Evolutionary conservation across 192 early-diverging fungal species (phyloP).

Genomic region (Jimgerdemannia flammicorona): DNA sequence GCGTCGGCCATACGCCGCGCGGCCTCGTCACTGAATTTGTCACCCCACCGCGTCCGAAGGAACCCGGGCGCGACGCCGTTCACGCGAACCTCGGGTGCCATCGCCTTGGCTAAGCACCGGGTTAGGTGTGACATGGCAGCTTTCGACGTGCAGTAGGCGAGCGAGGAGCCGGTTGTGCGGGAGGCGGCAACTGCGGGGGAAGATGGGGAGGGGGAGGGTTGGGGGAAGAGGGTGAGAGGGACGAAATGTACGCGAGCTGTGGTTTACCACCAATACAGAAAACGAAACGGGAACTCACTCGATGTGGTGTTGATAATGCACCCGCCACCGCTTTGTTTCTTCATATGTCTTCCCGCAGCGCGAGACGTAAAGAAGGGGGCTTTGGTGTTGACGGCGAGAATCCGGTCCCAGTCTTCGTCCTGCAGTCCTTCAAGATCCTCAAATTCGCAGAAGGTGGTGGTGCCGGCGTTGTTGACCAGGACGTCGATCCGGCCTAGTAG

Average conservation of each 20-base stretch:
- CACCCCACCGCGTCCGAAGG: conserved; percentile 14
- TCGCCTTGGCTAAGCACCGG: conserved; percentile 5
- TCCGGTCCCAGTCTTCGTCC: conserved; percentile 16
- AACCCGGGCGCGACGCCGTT: conserved; percentile 18
- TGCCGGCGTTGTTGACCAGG: conserved; percentile 18
- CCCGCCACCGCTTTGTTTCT: conserved; percentile 12
- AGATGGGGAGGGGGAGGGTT: neutral
- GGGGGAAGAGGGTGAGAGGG: no score
- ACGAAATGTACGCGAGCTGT: no score
- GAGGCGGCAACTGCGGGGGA: conserved; percentile 2
- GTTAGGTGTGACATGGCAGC: conserved; percentile 15
- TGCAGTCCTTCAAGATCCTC: conserved; percentile 5
- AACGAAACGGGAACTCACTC: neutral
- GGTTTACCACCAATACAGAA: neutral
- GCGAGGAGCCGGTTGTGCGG: conserved; percentile 5
- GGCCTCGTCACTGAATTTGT: neutral
- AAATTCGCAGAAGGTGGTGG: conserved; percentile 12
- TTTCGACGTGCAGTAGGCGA: conserved; percentile 12
- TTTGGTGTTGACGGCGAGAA: conserved; percentile 6
- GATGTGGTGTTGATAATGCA: conserved; percentile 16
- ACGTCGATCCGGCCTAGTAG: conserved; percentile 8
- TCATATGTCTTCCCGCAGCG: conserved; percentile 10
- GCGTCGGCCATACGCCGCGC: neutral
- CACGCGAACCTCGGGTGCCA: conserved; percentile 8
- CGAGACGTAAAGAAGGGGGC: conserved; percentile 13